phyloP scores from a whole-genome alignment of 768 basidiomycete genomes.

The Calocybe gangraenosa region DNA sequence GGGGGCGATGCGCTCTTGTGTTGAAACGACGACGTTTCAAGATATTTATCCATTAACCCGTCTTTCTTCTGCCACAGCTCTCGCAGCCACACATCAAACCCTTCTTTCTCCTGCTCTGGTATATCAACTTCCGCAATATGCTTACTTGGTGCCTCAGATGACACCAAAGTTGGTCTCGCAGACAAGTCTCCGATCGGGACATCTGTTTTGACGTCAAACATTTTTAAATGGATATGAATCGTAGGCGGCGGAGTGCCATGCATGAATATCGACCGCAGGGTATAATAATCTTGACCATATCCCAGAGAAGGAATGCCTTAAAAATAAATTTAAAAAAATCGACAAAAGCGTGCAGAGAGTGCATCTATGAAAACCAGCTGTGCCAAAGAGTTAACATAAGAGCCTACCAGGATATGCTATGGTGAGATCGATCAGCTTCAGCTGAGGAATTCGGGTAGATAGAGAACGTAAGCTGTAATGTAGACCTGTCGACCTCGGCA shows the following conservation, averaged over 20 bases:
- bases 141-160: slow-evolving; percentile 21
- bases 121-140: slow-evolving; percentile 42
- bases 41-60: slow-evolving; percentile 62
- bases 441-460: slow-evolving; percentile 66
- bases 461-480: slow-evolving; percentile 82
- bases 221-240: slow-evolving; percentile 83
- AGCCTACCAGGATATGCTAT: slow-evolving; percentile 79
- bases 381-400: not conserved
- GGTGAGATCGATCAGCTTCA: slow-evolving; percentile 88
- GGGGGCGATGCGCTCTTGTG: slow-evolving; percentile 17
- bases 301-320: slow-evolving; percentile 72
- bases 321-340: slow-evolving; percentile 4
- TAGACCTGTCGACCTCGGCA: slow-evolving; percentile 91
- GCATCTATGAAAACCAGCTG: not conserved
- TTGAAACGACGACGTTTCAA: slow-evolving; percentile 46
- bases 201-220: slow-evolving; percentile 62
- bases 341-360: not conserved
- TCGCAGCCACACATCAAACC: slow-evolving; percentile 83
- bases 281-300: slow-evolving; percentile 88
- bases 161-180: slow-evolving; percentile 23
- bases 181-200: slow-evolving; percentile 69
- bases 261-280: slow-evolving; percentile 83
- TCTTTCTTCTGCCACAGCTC: slow-evolving; percentile 87
- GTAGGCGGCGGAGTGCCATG: slow-evolving; percentile 76
- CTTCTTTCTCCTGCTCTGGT: slow-evolving; percentile 51